These are phyloP conservation scores for Trichophaea hybrida DNA, from an alignment of 2,329 filamentous ascomycete genomes.

Conservation along the genomic window DNA sequence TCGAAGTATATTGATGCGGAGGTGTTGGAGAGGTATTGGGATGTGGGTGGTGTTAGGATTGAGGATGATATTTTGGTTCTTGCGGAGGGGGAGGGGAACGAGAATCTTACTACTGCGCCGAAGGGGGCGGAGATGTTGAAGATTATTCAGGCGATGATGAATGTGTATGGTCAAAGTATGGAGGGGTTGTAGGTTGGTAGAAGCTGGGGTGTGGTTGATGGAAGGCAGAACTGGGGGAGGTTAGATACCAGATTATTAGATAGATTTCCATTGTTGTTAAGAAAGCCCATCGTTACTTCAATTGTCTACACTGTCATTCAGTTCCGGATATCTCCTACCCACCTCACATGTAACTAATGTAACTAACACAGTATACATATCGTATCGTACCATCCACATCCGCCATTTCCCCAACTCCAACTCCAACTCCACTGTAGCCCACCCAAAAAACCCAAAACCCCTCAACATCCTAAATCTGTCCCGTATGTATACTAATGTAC, in stretches of 20 bases:
- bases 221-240: too few relatives aligned
- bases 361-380: too few relatives aligned
- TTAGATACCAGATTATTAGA: too few relatives aligned
- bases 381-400: too few relatives aligned
- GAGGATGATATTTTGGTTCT: constrained; percentile 22
- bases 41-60: constrained; percentile 56
- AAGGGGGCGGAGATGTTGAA: neutral
- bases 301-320: too few relatives aligned
- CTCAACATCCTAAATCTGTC: neutral
- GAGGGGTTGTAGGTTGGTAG: neutral
- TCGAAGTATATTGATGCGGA: constrained; percentile 60
- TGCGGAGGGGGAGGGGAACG: constrained; percentile 8
- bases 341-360: too few relatives aligned
- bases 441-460: neutral
- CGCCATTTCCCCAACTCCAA: too few relatives aligned
- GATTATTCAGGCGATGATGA: neutral
- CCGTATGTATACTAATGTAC: too few relatives aligned
- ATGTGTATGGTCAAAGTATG: neutral
- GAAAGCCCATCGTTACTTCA: too few relatives aligned
- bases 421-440: neutral
- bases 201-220: too few relatives aligned
- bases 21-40: constrained; percentile 67
- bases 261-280: too few relatives aligned
- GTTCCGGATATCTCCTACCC: too few relatives aligned
- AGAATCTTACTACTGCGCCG: constrained; percentile 18